Conservation (phyloP, 805 yeast genomes). For the Myxozyma lipomycoides region DNA sequence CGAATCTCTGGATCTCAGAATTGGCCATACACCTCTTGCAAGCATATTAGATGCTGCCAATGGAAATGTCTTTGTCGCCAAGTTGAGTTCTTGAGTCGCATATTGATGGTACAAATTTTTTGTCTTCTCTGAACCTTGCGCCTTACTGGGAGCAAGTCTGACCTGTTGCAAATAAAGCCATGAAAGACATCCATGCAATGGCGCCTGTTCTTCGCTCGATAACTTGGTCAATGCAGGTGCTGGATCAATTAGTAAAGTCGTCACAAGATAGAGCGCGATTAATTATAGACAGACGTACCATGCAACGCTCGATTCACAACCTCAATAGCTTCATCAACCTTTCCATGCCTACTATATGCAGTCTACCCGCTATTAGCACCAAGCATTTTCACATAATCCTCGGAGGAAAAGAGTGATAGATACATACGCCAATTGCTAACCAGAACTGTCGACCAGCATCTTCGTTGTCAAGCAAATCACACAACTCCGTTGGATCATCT, state of each 20-base stretch:
- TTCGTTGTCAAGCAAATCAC: slow-evolving; percentile 74
- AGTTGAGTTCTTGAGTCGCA: slow-evolving; percentile 46
- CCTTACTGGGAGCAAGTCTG: slow-evolving; percentile 33
- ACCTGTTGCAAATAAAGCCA: slow-evolving; percentile 55
- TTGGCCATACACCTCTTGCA: slow-evolving; percentile 63
- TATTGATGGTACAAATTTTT: slow-evolving; percentile 37
- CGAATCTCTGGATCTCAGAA: slow-evolving; percentile 29
- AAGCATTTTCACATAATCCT: too few relatives aligned
- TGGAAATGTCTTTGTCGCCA: slow-evolving; percentile 47
- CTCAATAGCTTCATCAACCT: slow-evolving; percentile 56
- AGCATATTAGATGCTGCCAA: slow-evolving; percentile 50
- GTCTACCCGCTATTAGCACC: slow-evolving; percentile 32
- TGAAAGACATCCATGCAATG: slow-evolving; percentile 58
- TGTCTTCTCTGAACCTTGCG: slow-evolving; percentile 16
- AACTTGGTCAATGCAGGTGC: neutral
- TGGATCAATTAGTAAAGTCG: too few relatives aligned
- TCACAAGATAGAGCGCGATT: too few relatives aligned
- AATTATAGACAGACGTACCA: too few relatives aligned
- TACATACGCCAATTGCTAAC: slow-evolving; percentile 62
- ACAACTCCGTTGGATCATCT: slow-evolving; percentile 81
- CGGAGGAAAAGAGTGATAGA: neutral
- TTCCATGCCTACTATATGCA: slow-evolving; percentile 66
- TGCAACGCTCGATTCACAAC: slow-evolving; percentile 60
- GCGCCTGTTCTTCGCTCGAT: slow-evolving; percentile 44
- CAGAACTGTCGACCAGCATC: slow-evolving; percentile 72